A percentile compares a stretch with the other conserved stretches of the same genome.
These are phyloP conservation scores for Aristolochia fimbriata DNA, from an alignment of 164 flowering plant genomes.

Conservation along the genomic window DNA sequence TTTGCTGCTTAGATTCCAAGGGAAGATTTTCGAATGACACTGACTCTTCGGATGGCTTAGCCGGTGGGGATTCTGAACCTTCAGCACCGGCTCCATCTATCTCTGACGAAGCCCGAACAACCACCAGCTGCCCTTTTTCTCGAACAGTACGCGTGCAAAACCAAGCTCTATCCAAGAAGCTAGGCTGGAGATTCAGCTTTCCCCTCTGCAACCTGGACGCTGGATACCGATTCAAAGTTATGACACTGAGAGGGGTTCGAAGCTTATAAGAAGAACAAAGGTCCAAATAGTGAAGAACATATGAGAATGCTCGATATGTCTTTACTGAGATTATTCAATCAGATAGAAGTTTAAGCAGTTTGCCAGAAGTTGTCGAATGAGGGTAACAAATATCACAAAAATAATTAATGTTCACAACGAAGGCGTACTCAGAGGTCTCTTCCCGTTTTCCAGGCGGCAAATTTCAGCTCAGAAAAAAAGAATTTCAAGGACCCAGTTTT, in stretches of 20 bases:
- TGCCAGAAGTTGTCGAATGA: too few relatives aligned
- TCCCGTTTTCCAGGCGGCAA: background rate
- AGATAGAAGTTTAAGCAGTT: too few relatives aligned
- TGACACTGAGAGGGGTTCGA: background rate
- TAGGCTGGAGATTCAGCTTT: conserved; percentile 14
- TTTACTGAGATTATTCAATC: too few relatives aligned
- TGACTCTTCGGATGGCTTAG: conserved; percentile 24
- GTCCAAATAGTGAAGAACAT: background rate
- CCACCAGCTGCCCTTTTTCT: conserved; percentile 14
- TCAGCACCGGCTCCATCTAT: conserved; percentile 23
- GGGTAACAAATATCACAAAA: too few relatives aligned
- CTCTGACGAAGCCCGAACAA: conserved; percentile 38
- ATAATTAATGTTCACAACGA: too few relatives aligned
- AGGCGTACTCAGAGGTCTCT: too few relatives aligned
- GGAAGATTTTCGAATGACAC: conserved; percentile 62
- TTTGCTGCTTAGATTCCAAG: conserved; percentile 66
- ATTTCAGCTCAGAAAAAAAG: conserved; percentile 1
- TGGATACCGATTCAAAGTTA: conserved; percentile 13
- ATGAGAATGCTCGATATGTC: background rate
- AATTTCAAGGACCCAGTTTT: background rate
- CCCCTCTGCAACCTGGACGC: conserved; percentile 29
- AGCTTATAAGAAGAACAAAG: too few relatives aligned
- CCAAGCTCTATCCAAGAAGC: conserved; percentile 12
- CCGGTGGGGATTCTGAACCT: conserved; percentile 10
- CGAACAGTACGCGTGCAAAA: conserved; percentile 2